Conservation (phyloP, 192 early-diverging fungal species). For the Entophlyctis helioformis region DNA sequence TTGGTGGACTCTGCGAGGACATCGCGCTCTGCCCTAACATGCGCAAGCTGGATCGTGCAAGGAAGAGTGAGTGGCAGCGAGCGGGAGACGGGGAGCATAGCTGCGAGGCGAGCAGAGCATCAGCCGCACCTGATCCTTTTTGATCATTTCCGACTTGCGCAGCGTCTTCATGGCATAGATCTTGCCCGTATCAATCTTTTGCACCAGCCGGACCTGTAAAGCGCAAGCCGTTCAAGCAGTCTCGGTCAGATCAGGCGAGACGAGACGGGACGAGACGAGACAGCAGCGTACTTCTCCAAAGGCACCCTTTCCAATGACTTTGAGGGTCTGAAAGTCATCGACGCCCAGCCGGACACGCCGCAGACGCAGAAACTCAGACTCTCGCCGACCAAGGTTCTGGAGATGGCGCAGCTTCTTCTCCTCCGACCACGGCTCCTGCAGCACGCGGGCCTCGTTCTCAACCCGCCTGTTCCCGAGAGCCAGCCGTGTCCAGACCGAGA, state of each 20-base stretch:
- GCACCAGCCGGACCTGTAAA: conserved; percentile 86
- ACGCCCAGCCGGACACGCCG: conserved; percentile 75
- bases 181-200: conserved; percentile 92
- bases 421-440: conserved; percentile 64
- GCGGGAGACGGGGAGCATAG: not conserved
- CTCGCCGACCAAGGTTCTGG: conserved; percentile 65
- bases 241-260: too few species aligned
- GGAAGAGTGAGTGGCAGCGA: not conserved
- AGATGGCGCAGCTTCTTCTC: conserved; percentile 84
- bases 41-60: conserved; percentile 53
- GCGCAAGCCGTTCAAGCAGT: too few species aligned
- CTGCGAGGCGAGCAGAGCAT: not conserved
- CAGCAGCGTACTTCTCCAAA: conserved; percentile 72
- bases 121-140: conserved; percentile 83
- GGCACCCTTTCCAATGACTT: conserved; percentile 97
- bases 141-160: conserved; percentile 93
- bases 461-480: conserved; percentile 42
- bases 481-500: too few species aligned
- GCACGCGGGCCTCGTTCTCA: conserved; percentile 68
- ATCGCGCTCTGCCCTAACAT: conserved; percentile 97
- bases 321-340: conserved; percentile 87
- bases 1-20: conserved; percentile 81
- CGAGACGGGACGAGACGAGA: not conserved
- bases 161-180: conserved; percentile 94
- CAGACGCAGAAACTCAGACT: conserved; percentile 88